phyloP scores from a whole-genome alignment of 257 asterid genomes.

The Penstemon eatonii region DNA sequence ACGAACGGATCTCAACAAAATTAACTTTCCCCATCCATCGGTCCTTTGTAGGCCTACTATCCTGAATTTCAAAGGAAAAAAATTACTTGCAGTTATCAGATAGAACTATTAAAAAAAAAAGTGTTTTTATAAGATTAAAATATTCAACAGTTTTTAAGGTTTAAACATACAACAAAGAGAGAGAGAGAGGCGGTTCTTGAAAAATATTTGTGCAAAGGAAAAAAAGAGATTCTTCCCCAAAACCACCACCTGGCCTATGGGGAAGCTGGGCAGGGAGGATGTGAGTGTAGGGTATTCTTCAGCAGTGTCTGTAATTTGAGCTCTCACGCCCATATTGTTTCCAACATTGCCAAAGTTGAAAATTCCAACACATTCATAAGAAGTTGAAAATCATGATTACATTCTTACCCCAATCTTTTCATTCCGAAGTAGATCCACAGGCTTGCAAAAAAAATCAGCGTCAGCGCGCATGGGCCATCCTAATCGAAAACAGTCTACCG shows the following conservation, averaged over 20 bases:
- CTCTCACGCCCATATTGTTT: slow-evolving; percentile 11
- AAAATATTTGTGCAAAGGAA: not conserved
- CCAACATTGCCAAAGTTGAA: slow-evolving; percentile 17
- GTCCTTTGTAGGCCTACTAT: slow-evolving; percentile 56
- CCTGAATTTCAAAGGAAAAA: slow-evolving; percentile 41
- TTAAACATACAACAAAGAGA: slow-evolving; percentile 1
- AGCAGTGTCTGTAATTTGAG: not conserved
- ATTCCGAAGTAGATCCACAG: slow-evolving; percentile 41
- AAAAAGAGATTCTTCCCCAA: not conserved
- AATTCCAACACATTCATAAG: slow-evolving; percentile 7
- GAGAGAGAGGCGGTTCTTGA: not conserved
- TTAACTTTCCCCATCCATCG: slow-evolving; percentile 98
- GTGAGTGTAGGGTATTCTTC: slow-evolving; percentile 1
- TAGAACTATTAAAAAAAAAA: slow-evolving; percentile 9
- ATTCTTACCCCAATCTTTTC: slow-evolving; percentile 76
- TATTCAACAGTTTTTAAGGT: slow-evolving; percentile 3
- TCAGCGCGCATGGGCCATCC: slow-evolving; percentile 99
- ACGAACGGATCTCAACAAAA: slow-evolving; percentile 97
- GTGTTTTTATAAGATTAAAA: slow-evolving; percentile 20
- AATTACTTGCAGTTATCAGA: slow-evolving; percentile 23
- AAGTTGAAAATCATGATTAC: slow-evolving; percentile 21
- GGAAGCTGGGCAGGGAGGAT: not conserved
- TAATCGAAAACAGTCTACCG: slow-evolving; percentile 94
- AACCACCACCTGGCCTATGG: too few relatives aligned
- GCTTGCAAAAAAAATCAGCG: slow-evolving; percentile 91